Evolutionary conservation across 108 stramenopile species (phyloP).

Genomic region (Aurantiochytrium sp.): DNA sequence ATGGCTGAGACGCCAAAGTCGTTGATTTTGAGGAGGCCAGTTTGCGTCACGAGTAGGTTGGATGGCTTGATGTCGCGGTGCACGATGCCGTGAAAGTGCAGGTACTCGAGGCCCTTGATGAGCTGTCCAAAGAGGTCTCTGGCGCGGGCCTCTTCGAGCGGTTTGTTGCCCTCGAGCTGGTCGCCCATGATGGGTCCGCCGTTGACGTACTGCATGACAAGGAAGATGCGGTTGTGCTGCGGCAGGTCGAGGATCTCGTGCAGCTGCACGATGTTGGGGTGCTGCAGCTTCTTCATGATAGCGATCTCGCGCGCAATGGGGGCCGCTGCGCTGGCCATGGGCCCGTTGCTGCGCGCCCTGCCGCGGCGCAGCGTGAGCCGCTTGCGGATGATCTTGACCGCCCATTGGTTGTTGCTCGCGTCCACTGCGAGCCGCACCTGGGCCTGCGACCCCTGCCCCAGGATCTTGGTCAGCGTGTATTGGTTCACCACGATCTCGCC

Average conservation of each 20-base stretch:
- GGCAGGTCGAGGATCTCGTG: slow-evolving; percentile 69
- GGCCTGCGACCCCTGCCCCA: background rate
- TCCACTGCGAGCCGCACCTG: slow-evolving; percentile 10
- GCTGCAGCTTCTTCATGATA: slow-evolving; percentile 70
- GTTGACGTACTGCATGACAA: slow-evolving; percentile 70
- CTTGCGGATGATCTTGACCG: slow-evolving; percentile 8
- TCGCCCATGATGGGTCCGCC: slow-evolving; percentile 66
- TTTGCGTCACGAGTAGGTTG: slow-evolving; percentile 52
- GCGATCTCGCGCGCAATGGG: slow-evolving; percentile 58
- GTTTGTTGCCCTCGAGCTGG: slow-evolving; percentile 38
- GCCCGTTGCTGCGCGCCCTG: background rate
- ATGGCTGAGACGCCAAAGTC: slow-evolving; percentile 65
- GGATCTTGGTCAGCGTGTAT: background rate
- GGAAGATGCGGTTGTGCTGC: slow-evolving; percentile 67
- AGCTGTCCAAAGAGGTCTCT: slow-evolving; percentile 51
- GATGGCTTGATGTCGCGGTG: slow-evolving; percentile 69
- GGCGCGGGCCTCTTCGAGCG: slow-evolving; percentile 45
- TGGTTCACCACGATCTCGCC: slow-evolving; percentile 3
- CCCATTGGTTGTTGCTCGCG: background rate
- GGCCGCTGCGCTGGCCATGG: background rate
- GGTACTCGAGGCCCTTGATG: slow-evolving; percentile 51
- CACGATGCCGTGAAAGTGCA: slow-evolving; percentile 64
- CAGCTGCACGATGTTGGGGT: slow-evolving; percentile 59
- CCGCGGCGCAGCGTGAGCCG: background rate
- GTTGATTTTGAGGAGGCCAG: slow-evolving; percentile 57